phyloP scores from a whole-genome alignment of 305 asterid species.

The Fraxinus baroniana region DNA sequence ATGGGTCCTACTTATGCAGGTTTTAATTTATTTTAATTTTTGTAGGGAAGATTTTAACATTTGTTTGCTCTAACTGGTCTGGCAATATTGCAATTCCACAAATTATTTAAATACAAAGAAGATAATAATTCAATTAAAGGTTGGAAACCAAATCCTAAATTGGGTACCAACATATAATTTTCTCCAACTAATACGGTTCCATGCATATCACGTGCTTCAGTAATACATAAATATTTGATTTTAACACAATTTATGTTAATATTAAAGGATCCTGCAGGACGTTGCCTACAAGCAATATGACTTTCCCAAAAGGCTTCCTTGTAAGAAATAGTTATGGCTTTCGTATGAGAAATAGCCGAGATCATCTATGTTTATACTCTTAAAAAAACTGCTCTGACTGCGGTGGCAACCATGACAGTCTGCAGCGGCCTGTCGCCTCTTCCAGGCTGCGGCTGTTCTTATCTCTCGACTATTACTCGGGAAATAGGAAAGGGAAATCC shows the following conservation, averaged over 20 bases:
- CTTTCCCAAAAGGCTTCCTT: background rate
- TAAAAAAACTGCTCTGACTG: background rate
- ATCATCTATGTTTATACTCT: background rate
- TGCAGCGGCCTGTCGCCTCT: background rate
- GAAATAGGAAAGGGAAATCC: background rate
- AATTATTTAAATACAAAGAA: background rate
- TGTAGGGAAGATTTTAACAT: background rate
- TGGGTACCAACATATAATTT: background rate
- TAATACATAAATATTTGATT: background rate
- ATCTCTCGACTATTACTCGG: background rate
- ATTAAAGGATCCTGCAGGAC: background rate
- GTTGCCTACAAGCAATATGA: background rate
- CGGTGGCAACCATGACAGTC: background rate
- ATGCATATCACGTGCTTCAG: background rate
- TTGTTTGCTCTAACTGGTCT: background rate
- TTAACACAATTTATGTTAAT: too few species aligned
- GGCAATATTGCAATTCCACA: background rate
- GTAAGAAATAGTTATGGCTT: background rate
- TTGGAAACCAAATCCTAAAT: background rate
- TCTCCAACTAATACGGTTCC: background rate
- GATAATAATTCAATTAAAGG: background rate
- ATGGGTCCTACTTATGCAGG: background rate
- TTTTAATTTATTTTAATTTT: background rate
- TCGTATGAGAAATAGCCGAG: background rate
- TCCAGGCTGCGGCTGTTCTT: background rate